Base-by-base conservation (phyloP, 78 protist species). In the Dictyostelium brefeldianum region DNA sequence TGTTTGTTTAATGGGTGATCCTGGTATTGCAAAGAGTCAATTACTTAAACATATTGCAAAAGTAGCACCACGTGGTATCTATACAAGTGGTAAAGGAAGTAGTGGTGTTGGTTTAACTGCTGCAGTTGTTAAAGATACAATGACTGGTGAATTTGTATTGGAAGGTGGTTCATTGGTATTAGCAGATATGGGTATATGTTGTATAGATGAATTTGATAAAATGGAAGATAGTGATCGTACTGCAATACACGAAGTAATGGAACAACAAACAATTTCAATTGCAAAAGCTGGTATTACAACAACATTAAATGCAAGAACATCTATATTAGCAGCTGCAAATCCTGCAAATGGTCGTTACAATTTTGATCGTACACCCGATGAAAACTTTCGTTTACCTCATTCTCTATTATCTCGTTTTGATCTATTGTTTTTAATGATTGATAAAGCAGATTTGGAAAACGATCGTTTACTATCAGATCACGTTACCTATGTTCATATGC, bases 11-110 rank as follows among this genome's bases (percentile, higher is more conserved):
- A 96, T 99, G 98, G 99, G 99, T 5, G 99, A 99, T 87, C 99
- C 99, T 3, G 99, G 99, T n/a, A 99, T 99, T 4, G 99, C 99
- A 78, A 99, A 99, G 96, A 95, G 98, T 43, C 99, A 99, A 94
- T 74, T 99, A 43, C 97, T 99, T 46, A 98, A 98, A 78, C 92
- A 93, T 62, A 87, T 97, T 5, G 46, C 78, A 17, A 95, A 81
- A 84, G 78, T 97, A 22, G 90, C 98, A 31, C 96, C 96, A 15
- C 43, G 98, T 25, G 97, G 96, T 15, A 98, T 97, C 41, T 98
- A 97, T 95, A 98, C 99, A 12, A 97, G 99, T 0, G 99, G 99
- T 53, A 98, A 98, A 81, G 99, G 99, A 6, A 64, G 96, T 47
- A 83, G 98, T 4, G 99, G 99, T 29, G 99, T 99, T 11, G 99